Base-by-base conservation (phyloP, 2,329 filamentous ascomycete species). In the Fusarium sacchari region DNA sequence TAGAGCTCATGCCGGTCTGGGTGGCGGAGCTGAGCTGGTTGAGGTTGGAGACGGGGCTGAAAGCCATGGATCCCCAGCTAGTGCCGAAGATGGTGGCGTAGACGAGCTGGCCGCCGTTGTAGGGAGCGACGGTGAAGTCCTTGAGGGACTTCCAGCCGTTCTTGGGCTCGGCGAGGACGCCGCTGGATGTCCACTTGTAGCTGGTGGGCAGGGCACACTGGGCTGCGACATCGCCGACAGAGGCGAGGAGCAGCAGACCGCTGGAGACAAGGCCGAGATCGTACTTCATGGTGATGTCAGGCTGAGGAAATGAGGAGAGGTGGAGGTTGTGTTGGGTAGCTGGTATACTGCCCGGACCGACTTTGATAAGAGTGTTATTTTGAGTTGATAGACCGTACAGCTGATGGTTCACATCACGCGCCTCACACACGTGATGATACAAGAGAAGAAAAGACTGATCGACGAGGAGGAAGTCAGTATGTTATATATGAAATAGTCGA, bases 41-140 rank as follows among this genome's bases (percentile, higher is more conserved):
- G 14, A 67, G 3, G 34, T 42, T 59, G 40, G 52, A 52, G 34
- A 67, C 63, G 34, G 44, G 24, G 53, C 64, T 67, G 64, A 67
- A 67, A 4, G 44, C 64, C 40, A 67, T 43, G 6, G 64, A 67
- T 8, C 90, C 28, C 91, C 89, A 15, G 88, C 80, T 11, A 67
- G 55, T 82, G 4, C 81, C 77, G 2, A 86, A 83, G 67, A 78
- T 84, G 2, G 88, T 86, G 4, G 82, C 89, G 76, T 92, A 92
- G 6, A 92, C 89, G 12, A 92, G 84, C 69, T 91, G 84, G 79
- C 90, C 78, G 60, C 85, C 87, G 39, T 92, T 88, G 83, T 89
- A 89, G 4, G 82, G 77, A 26, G 85, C 86, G 60, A 79, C 77
- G 30, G 87, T 90, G 81, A 92, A 92, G 80, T 92, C 90, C 77